Evolutionary conservation across 169 alveolate species (phyloP), one percentile per base, ranked within the genome.

Genomic region (Plasmodium cynomolgi): DNA sequence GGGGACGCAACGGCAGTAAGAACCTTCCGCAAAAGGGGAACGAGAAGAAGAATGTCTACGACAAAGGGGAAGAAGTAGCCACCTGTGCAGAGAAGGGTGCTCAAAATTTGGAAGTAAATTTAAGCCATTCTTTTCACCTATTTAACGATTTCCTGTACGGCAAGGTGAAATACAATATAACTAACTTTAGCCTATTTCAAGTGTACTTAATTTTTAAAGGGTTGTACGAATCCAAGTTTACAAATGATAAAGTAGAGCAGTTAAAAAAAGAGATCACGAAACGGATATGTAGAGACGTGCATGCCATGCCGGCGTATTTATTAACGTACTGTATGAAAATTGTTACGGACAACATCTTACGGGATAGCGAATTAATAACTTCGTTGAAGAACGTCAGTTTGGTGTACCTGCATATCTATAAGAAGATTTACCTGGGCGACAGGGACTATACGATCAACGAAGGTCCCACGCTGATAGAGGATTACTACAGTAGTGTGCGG

Each of bases 61-160:
- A 0, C 41, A 29, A 39, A 54, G 91, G 11, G 44, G 41, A 31
- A 1, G 56, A 44, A 31, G 58, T 26, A 73, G 33, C 5, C 39
- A 13, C 56, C 37, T 13, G 31, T 37, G 23, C 29, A 34, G 31
- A n/a, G 39, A 54, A 50, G 3, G 58, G 26, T 20, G 56, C 23
- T 17, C 23, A 50, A 33, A 56, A 41, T 13, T 31, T 33, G 17
- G 73, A 85, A 33, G 11, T 50, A 74, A 44, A 34, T 1, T 8
- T 85, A 54, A 41, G 81, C 68, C 41, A 85, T 39, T 85, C 85
- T 1, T 85, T 85, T 85, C 56, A 85, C 68, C 37, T 85, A 75
- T 85, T 85, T 54, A 85, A 75, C 68, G 84, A 85, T 75, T 85
- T 85, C 80, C 80, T 85, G 58, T 85, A 75, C 80, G 93, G 93